Conservation (phyloP, 352 stramenopile genomes). For the Globisporangium uncinulatum region DNA sequence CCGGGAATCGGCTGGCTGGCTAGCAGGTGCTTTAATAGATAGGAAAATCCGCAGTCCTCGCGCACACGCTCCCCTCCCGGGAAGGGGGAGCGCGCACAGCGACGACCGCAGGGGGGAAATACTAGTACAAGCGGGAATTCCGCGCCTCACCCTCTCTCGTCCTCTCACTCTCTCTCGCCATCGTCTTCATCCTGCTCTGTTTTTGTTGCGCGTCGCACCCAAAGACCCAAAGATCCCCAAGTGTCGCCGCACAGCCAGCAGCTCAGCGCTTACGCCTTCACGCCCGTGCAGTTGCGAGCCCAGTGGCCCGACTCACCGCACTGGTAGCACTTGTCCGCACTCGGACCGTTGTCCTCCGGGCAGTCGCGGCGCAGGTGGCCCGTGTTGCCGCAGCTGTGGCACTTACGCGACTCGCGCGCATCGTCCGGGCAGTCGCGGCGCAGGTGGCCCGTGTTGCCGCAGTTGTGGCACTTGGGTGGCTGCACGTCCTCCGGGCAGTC, state of each 20-base stretch:
- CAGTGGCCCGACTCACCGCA: constrained; percentile 73
- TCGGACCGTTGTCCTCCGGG: constrained; percentile 64
- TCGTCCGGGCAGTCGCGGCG: constrained; percentile 72
- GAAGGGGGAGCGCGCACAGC: background rate
- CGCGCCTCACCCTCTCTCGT: constrained; percentile 22
- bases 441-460: constrained; percentile 58
- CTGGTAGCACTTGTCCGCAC: constrained; percentile 80
- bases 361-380: constrained; percentile 76
- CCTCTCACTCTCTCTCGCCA: constrained; percentile 33
- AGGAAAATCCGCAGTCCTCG: constrained; percentile 4
- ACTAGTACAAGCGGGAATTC: constrained; percentile 58
- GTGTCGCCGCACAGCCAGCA: background rate
- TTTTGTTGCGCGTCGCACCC: constrained; percentile 18
- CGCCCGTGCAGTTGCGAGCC: constrained; percentile 68
- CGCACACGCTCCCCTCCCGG: background rate
- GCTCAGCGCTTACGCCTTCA: constrained; percentile 39
- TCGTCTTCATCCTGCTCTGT: constrained; percentile 29
- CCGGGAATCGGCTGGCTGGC: background rate
- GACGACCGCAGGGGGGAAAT: constrained; percentile 21
- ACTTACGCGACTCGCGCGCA: constrained; percentile 61
- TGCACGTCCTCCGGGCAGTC: constrained; percentile 71
- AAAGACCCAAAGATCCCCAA: no score
- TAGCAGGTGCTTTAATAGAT: constrained; percentile 7
- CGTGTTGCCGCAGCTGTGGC: constrained; percentile 64
- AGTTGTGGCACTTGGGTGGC: constrained; percentile 81